Evolutionary conservation across 139 green algal genomes (phyloP).

Genomic region (Closterium sp.): DNA sequence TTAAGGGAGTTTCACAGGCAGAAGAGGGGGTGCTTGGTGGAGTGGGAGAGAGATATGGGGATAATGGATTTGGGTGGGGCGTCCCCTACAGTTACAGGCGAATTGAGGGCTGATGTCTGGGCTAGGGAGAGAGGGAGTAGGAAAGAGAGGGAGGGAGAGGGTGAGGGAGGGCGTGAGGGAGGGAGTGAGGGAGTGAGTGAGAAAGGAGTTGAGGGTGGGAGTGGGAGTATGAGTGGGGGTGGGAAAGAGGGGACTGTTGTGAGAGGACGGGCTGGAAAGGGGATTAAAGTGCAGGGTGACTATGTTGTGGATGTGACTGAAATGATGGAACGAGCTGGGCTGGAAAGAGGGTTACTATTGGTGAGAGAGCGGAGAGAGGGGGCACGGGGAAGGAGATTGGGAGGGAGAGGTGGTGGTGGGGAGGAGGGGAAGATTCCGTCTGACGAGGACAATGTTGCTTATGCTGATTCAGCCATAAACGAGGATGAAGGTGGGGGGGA

Average conservation of each 20-base stretch:
- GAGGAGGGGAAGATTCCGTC: no score
- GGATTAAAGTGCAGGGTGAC: neutral
- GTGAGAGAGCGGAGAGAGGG: no score
- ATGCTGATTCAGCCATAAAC: no score
- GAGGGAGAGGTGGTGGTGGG: no score
- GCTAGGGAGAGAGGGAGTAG: no score
- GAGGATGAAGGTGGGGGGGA: no score
- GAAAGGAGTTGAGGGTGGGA: neutral
- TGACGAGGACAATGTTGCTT: no score
- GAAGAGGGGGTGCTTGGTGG: slow-evolving; percentile 6
- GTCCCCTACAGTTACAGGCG: neutral
- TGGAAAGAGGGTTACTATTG: neutral
- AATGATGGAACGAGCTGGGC: neutral
- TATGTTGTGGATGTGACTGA: neutral
- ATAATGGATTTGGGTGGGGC: slow-evolving; percentile 23
- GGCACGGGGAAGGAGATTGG: no score
- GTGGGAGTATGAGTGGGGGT: neutral
- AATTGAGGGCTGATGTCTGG: no score
- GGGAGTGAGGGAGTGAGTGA: neutral
- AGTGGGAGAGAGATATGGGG: slow-evolving; percentile 17
- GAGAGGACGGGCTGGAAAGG: neutral
- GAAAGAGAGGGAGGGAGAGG: no score
- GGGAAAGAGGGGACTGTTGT: neutral
- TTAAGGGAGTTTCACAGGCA: slow-evolving; percentile 26
- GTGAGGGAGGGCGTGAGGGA: no score